A percentile compares a stretch with the other conserved stretches of the same genome.
These are phyloP conservation scores for Ruellia speciosa DNA, from an alignment of 305 asterid genomes.

Conservation along the genomic window DNA sequence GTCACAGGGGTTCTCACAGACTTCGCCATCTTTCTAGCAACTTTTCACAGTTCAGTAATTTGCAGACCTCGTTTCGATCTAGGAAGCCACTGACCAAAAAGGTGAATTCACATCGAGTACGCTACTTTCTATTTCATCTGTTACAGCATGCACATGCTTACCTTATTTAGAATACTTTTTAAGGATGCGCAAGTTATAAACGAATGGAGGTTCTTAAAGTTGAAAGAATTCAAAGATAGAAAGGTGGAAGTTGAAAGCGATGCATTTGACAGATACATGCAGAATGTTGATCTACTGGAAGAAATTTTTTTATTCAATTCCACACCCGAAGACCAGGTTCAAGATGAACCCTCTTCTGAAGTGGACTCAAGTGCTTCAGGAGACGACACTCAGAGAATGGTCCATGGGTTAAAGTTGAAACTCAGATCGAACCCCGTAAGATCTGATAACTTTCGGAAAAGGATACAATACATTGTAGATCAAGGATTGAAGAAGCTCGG, in stretches of 20 bases:
- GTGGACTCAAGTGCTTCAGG: constrained; percentile 28
- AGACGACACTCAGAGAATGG: constrained; percentile 29
- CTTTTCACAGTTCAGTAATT: constrained; percentile 77
- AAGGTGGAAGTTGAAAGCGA: constrained; percentile 63
- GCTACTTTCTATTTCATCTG: constrained; percentile 12
- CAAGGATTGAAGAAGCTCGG: constrained; percentile 56
- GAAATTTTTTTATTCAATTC: constrained; percentile 58
- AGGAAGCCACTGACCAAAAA: constrained; percentile 80
- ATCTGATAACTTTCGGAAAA: constrained; percentile 56
- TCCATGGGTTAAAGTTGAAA: constrained; percentile 46
- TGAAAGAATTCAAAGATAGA: constrained; percentile 68
- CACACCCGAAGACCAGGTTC: constrained; percentile 30
- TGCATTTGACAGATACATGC: constrained; percentile 76
- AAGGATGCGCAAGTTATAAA: constrained; percentile 83
- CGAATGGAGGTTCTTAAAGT: constrained; percentile 82
- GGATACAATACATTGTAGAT: constrained; percentile 62
- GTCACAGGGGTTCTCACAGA: constrained; percentile 52
- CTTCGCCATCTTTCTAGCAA: constrained; percentile 83
- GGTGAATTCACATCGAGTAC: constrained; percentile 31
- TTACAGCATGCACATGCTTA: constrained; percentile 9
- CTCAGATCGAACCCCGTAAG: constrained; percentile 58
- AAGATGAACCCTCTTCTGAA: constrained; percentile 30
- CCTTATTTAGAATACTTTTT: constrained; percentile 12
- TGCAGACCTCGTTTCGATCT: constrained; percentile 56
- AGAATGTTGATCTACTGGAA: constrained; percentile 58